phyloP scores from a whole-genome alignment of 1,139 yeast species.

The Pneumocystis murina region DNA sequence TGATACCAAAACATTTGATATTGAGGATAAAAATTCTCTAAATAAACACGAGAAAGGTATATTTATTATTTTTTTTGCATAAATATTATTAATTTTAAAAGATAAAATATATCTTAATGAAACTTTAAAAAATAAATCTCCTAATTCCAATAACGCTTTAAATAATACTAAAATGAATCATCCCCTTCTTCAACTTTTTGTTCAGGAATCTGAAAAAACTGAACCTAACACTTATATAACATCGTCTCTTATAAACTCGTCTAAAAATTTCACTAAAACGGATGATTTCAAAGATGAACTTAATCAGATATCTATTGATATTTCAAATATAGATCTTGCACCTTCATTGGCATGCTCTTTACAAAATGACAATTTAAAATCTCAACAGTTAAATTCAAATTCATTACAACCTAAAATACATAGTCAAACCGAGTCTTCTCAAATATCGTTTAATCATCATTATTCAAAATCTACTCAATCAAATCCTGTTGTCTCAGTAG shows the following conservation, averaged over 20 bases:
- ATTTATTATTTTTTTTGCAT: background rate
- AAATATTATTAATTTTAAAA: background rate
- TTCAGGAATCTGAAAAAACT: background rate
- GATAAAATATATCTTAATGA: background rate
- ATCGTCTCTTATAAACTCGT: background rate
- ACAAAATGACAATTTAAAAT: background rate
- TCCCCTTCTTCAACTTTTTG: slow-evolving; percentile 2
- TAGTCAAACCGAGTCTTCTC: background rate
- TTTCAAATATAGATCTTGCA: background rate
- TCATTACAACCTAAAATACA: background rate
- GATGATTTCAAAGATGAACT: background rate
- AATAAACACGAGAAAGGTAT: background rate
- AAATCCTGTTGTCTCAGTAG: background rate
- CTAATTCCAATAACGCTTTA: background rate
- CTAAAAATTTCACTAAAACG: background rate
- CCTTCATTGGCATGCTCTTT: background rate
- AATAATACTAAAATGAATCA: background rate
- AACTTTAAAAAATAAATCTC: background rate
- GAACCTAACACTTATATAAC: background rate
- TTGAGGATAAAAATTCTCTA: background rate
- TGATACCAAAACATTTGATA: background rate
- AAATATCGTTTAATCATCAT: background rate
- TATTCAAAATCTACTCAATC: background rate
- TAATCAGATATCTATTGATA: background rate
- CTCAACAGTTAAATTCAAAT: background rate